Percentiles rank a stretch among this genome's conserved stretches.
These are phyloP conservation scores for Exsudoporus frostii DNA, from an alignment of 768 basidiomycete species.

Conservation along the genomic window DNA sequence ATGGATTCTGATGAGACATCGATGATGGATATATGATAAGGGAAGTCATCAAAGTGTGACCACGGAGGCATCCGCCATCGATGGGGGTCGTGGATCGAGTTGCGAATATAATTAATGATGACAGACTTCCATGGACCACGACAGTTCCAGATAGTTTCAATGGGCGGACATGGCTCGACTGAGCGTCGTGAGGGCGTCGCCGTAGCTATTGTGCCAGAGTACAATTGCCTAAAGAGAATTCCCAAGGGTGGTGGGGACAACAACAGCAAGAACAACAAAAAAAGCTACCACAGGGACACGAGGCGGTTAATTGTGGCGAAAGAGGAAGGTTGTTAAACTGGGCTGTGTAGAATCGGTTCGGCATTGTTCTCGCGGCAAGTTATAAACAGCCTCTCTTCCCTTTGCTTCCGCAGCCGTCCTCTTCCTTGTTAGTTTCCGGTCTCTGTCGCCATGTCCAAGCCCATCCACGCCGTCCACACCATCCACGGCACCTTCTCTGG, in stretches of 20 bases:
- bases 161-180: conserved; percentile 1
- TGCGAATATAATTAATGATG: conserved; percentile 4
- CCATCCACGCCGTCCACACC: conserved; percentile 29
- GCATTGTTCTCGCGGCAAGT: conserved; percentile 20
- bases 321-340: conserved; percentile 14
- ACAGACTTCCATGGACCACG: neutral
- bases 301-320: conserved; percentile 19
- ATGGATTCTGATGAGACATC: too few relatives aligned
- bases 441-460: conserved; percentile 25
- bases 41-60: conserved; percentile 5
- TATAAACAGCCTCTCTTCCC: conserved; percentile 10
- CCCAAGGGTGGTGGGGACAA: conserved; percentile 6
- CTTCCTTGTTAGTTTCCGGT: conserved; percentile 7
- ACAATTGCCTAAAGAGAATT: conserved; percentile 14
- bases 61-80: conserved; percentile 9
- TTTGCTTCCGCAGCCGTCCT: conserved; percentile 7
- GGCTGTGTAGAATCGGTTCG: conserved; percentile 13
- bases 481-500: conserved; percentile 33
- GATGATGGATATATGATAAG: neutral
- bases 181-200: conserved; percentile 3
- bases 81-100: conserved; percentile 15
- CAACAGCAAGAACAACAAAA: conserved; percentile 14
- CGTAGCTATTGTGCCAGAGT: conserved; percentile 13
- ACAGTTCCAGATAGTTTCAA: neutral
- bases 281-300: conserved; percentile 5